A percentile compares a stretch with the other conserved stretches of the same genome.
phyloP scores from a whole-genome alignment of 441 rosid genomes.

The Francoa sonchifolia region DNA sequence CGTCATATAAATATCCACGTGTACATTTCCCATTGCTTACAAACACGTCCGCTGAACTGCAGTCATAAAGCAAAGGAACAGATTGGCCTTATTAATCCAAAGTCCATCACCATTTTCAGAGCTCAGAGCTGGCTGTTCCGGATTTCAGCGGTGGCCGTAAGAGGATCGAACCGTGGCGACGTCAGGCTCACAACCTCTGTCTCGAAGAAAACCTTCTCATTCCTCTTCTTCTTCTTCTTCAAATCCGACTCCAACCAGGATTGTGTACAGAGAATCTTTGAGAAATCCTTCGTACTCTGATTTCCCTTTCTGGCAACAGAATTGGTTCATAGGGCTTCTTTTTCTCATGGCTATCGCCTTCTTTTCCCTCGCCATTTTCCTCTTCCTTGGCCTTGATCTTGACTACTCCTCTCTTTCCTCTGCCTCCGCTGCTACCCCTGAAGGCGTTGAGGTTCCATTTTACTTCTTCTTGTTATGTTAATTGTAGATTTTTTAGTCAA shows the following conservation, averaged over 20 bases:
- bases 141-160: no score
- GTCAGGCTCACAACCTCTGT: background rate
- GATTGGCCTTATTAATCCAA: no score
- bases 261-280: conserved; percentile 17
- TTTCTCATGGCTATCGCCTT: conserved; percentile 64
- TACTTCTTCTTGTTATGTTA: background rate
- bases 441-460: conserved; percentile 54
- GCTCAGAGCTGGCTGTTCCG: no score
- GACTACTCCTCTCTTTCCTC: conserved; percentile 34
- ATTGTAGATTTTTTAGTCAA: background rate
- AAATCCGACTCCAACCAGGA: conserved; percentile 19
- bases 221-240: conserved; percentile 28
- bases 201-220: background rate
- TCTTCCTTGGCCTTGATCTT: conserved; percentile 52
- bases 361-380: conserved; percentile 52
- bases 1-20: no score
- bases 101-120: no score
- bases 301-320: conserved; percentile 67
- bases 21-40: no score
- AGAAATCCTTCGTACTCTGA: conserved; percentile 6
- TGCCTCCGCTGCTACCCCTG: conserved; percentile 33
- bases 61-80: no score
- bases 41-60: no score
- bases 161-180: conserved; percentile 1
- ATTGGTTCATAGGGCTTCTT: conserved; percentile 69